A percentile compares a stretch with the other conserved stretches of the same genome.
phyloP scores from a whole-genome alignment of 805 yeast genomes.

The Geotrichum ghanense region DNA sequence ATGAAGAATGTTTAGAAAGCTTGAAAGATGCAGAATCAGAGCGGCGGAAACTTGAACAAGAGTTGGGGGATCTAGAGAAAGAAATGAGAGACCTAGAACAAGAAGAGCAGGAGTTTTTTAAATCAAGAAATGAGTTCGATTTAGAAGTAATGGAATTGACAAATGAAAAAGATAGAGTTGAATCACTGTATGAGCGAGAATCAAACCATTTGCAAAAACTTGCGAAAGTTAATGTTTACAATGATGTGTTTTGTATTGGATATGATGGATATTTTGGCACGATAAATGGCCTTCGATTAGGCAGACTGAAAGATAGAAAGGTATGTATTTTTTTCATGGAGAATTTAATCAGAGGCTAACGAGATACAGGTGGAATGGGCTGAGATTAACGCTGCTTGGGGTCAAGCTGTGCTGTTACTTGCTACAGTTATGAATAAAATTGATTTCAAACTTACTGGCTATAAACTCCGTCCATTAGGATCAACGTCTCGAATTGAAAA shows the following conservation, averaged over 20 bases:
- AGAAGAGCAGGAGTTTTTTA: constrained; percentile 37
- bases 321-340: constrained; percentile 17
- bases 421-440: constrained; percentile 52
- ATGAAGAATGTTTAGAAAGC: constrained; percentile 24
- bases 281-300: constrained; percentile 77
- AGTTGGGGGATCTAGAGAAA: constrained; percentile 32
- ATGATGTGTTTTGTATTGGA: constrained; percentile 72
- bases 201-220: constrained; percentile 57
- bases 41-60: constrained; percentile 26
- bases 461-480: constrained; percentile 70
- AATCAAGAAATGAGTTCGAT: constrained; percentile 43
- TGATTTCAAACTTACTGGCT: constrained; percentile 43
- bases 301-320: constrained; percentile 43
- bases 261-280: constrained; percentile 79
- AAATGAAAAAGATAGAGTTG: constrained; percentile 49
- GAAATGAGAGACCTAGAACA: constrained; percentile 23
- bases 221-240: constrained; percentile 69
- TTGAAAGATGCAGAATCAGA: constrained; percentile 25
- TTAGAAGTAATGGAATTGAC: constrained; percentile 39
- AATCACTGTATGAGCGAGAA: constrained; percentile 51
- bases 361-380: constrained; percentile 55
- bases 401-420: constrained; percentile 64
- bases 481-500: constrained; percentile 70
- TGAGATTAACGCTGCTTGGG: constrained; percentile 85
- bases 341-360: neutral